Conservation (phyloP, 2,329 filamentous ascomycete species). For the Aspergillus unguis region DNA sequence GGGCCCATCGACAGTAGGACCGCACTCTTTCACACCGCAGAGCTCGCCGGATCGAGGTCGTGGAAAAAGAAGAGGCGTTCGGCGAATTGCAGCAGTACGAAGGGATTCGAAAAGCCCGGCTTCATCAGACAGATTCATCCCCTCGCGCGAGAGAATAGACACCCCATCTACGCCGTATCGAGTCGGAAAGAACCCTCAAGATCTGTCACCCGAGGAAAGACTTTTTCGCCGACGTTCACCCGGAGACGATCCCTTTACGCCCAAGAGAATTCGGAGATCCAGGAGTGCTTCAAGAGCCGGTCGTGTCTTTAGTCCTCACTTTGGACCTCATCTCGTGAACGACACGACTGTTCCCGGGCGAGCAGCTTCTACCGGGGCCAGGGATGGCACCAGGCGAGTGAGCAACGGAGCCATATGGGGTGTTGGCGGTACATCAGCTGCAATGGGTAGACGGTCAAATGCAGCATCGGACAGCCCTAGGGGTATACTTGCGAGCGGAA, state of each 20-base stretch:
- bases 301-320: slow-evolving; percentile 24
- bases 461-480: slow-evolving; percentile 61
- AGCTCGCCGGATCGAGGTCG: slow-evolving; percentile 14
- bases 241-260: slow-evolving; percentile 53
- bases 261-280: slow-evolving; percentile 31
- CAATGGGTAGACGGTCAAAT: slow-evolving; percentile 42
- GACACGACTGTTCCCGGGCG: slow-evolving; percentile 20
- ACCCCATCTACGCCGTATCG: slow-evolving; percentile 50
- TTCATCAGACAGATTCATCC: slow-evolving; percentile 59
- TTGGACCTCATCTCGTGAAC: slow-evolving; percentile 35
- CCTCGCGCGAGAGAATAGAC: slow-evolving; percentile 42
- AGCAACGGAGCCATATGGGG: slow-evolving; percentile 73
- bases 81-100: slow-evolving; percentile 11
- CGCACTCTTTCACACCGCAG: not conserved
- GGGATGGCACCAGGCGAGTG: slow-evolving; percentile 44
- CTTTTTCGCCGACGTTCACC: slow-evolving; percentile 43
- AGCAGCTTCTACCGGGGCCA: slow-evolving; percentile 2
- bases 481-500: slow-evolving; percentile 64
- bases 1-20: not conserved
- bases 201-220: slow-evolving; percentile 48
- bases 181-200: slow-evolving; percentile 48
- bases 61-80: slow-evolving; percentile 16
- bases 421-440: slow-evolving; percentile 66
- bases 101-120: slow-evolving; percentile 20
- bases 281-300: slow-evolving; percentile 14